Base-by-base conservation (phyloP, 306 rosid species). In the Rosa persica region DNA sequence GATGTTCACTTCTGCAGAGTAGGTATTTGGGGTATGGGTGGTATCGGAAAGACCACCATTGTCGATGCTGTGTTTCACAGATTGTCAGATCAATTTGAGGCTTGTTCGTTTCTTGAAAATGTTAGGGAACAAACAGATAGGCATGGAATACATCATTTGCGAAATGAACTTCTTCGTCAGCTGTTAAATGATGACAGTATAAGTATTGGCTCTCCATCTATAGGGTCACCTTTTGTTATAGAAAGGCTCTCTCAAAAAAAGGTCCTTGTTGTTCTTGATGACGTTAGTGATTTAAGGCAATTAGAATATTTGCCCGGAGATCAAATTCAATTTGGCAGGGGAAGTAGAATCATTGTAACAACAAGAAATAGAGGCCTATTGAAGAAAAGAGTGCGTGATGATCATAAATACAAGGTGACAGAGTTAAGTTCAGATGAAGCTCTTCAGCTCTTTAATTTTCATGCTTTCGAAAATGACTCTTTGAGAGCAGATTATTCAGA, bases 21-120 rank as follows among this genome's bases (percentile, higher is more conserved):
- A 36, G 70, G 70, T 66, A 66, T 66, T 34, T 66, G 47, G 70
- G 70, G 70, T 13, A 25, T 61, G 67, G 67, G 67, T 61, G 67
- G 67, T 27, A 61, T 61, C 5, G 67, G 67, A 6, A 61, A 61
- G 67, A 27, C 67, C 20, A 61, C 40, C 67, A 11, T 61, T 61
- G 67, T 39, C 3, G 19, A 61, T 61, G 67, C 17, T 25, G 40
- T 61, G 12, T 61, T 61, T 61, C 67, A 61, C 36, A 11, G 12
- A 27, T 0, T 10, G 9, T 61, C 40, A 1, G 0, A 39, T 61
- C 39, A 27, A 13, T 61, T 61, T 3, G 19, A 61, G 27, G 40
- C 67, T 61, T 10, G 67, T 60, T 25, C 19, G 11, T 61, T 61
- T 61, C 20, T 61, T 25, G 9, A 0, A 34, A 27, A 61, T 12